Evolutionary conservation across 495 filamentous ascomycete genomes (phyloP).

Genomic region (Wilcoxina mikolae): DNA sequence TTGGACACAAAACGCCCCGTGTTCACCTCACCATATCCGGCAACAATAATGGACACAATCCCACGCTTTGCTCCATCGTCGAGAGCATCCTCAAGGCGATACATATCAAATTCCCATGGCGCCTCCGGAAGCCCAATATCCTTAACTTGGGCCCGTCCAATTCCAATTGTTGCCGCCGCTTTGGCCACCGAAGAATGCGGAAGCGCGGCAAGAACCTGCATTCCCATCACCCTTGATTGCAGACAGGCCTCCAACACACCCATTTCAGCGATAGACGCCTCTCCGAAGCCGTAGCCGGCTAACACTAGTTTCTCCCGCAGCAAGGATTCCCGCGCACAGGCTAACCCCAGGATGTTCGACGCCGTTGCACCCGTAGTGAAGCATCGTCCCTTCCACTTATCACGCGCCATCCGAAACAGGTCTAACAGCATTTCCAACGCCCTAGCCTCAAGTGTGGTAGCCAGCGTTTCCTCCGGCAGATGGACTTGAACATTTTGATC

Average conservation of each 20-base stretch:
- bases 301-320: constrained; percentile 26
- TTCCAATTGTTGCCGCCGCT: constrained; percentile 63
- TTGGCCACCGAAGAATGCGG: constrained; percentile 73
- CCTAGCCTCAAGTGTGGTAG: constrained; percentile 57
- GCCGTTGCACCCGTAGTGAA: constrained; percentile 87
- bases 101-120: constrained; percentile 54
- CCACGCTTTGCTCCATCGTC: constrained; percentile 33
- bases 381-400: constrained; percentile 43
- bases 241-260: constrained; percentile 55
- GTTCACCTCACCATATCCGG: constrained; percentile 82
- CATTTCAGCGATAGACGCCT: constrained; percentile 43
- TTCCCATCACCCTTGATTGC: constrained; percentile 43
- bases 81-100: constrained; percentile 41
- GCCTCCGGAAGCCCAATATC: constrained; percentile 40
- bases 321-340: constrained; percentile 57
- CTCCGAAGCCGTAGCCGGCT: constrained; percentile 8
- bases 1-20: constrained; percentile 73
- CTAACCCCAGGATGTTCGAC: constrained; percentile 68
- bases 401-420: constrained; percentile 45
- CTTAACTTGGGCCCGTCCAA: constrained; percentile 56
- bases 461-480: constrained; percentile 55
- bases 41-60: constrained; percentile 52
- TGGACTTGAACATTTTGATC: constrained; percentile 86
- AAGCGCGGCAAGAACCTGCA: constrained; percentile 66
- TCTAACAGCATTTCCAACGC: constrained; percentile 55